phyloP scores from a whole-genome alignment of 2,329 filamentous ascomycete species.

The Cladosporium sp. region DNA sequence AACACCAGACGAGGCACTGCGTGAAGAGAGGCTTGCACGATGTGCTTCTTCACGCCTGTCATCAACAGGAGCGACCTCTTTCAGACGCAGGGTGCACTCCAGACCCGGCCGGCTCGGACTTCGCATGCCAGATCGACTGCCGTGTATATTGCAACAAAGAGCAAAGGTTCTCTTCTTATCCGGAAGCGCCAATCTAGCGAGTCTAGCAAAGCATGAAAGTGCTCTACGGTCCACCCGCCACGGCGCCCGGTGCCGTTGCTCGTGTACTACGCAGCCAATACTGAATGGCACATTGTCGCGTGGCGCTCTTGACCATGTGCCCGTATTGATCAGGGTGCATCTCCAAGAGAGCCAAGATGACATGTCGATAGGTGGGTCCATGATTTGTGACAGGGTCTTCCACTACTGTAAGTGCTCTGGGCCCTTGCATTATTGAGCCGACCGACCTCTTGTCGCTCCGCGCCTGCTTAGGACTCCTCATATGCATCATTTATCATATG shows the following conservation, averaged over 20 bases:
- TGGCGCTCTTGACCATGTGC: conserved; percentile 11
- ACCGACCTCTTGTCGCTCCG: conserved; percentile 9
- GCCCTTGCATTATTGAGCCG: conserved; percentile 13
- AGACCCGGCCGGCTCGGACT: conserved; percentile 1
- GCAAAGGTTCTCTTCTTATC: not conserved
- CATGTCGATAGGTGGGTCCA: conserved; percentile 9
- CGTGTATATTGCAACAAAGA: no score
- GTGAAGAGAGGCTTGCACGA: not conserved
- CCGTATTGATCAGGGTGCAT: conserved; percentile 10
- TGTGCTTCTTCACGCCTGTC: not conserved
- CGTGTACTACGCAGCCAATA: conserved; percentile 1
- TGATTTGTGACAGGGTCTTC: conserved; percentile 12
- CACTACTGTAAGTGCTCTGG: conserved; percentile 4
- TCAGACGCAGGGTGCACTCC: conserved; percentile 2
- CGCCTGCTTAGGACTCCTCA: conserved; percentile 12
- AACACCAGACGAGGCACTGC: not conserved
- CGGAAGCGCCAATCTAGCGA: conserved; percentile 7
- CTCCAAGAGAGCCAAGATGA: conserved; percentile 6
- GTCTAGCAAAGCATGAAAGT: conserved; percentile 2
- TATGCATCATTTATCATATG: conserved; percentile 7
- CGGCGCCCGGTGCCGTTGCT: not conserved
- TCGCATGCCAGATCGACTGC: not conserved
- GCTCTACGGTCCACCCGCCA: not conserved
- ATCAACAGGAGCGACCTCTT: not conserved
- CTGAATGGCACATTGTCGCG: conserved; percentile 2